Percentiles rank a stretch among this genome's conserved stretches.
phyloP scores from a whole-genome alignment of 495 filamentous ascomycete genomes.

The Daldinia loculata region DNA sequence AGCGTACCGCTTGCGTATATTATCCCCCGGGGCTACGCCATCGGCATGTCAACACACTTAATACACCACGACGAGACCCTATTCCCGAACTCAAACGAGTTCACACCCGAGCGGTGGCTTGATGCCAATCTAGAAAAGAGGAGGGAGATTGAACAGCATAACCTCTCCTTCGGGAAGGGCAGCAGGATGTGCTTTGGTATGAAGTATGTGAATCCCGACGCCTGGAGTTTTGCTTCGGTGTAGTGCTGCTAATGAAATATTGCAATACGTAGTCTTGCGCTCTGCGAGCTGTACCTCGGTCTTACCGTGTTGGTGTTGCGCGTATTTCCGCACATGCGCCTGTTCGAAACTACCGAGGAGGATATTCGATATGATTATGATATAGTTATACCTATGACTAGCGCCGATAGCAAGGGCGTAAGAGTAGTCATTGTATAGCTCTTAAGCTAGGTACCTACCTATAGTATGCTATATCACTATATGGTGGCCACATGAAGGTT shows the following conservation, averaged over 20 bases:
- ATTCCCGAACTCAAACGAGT: constrained; percentile 3
- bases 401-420: constrained; percentile 36
- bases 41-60: constrained; percentile 16
- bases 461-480: neutral
- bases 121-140: neutral
- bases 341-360: constrained; percentile 41
- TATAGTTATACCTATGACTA: constrained; percentile 22
- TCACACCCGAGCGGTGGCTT: constrained; percentile 15
- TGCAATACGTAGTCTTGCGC: constrained; percentile 38
- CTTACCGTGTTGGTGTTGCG: constrained; percentile 36
- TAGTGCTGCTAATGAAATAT: constrained; percentile 9
- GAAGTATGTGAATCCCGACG: constrained; percentile 1
- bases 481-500: neutral
- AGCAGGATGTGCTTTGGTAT: constrained; percentile 29
- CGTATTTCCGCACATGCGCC: constrained; percentile 41
- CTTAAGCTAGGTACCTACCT: too few relatives aligned
- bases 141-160: constrained; percentile 13
- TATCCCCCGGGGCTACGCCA: constrained; percentile 12
- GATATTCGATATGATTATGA: constrained; percentile 41
- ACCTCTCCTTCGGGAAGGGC: constrained; percentile 14
- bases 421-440: constrained; percentile 33
- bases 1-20: constrained; percentile 10
- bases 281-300: constrained; percentile 45
- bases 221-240: constrained; percentile 20
- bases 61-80: constrained; percentile 6